Percentiles rank a stretch among this genome's conserved stretches.
These are phyloP conservation scores for Chaetomiaceae sp. DNA, from an alignment of 2,329 filamentous ascomycete genomes.

Conservation along the genomic window DNA sequence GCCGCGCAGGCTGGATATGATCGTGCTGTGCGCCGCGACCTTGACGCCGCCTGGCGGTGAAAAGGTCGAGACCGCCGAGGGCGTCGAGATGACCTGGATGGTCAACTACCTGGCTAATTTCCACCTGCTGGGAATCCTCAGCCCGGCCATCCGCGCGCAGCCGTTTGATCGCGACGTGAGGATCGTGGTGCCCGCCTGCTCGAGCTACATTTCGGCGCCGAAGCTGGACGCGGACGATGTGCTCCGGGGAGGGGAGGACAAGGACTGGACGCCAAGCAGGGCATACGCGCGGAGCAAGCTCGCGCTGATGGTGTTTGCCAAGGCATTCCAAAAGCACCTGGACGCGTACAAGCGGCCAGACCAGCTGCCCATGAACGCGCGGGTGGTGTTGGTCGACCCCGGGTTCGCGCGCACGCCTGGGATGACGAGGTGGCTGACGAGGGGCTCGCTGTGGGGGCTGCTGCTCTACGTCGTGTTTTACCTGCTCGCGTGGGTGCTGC, in stretches of 20 bases:
- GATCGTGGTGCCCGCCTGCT: constrained; percentile 79
- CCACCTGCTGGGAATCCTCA: constrained; percentile 85
- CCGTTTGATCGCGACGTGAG: constrained; percentile 91
- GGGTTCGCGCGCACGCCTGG: constrained; percentile 80
- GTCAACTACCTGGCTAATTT: constrained; percentile 95
- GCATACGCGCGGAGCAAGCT: constrained; percentile 65
- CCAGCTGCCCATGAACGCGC: constrained; percentile 70
- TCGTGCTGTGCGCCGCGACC: constrained; percentile 79
- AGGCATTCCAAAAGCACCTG: constrained; percentile 88
- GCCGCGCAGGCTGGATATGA: constrained; percentile 79
- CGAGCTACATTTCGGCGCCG: constrained; percentile 75
- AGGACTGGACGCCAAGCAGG: constrained; percentile 48
- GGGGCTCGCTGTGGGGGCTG: constrained; percentile 77
- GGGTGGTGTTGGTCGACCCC: constrained; percentile 82
- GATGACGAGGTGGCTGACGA: constrained; percentile 77
- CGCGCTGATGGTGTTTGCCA: constrained; percentile 81
- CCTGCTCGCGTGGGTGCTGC: constrained; percentile 74
- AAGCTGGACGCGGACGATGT: constrained; percentile 51
- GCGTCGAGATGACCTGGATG: constrained; percentile 85
- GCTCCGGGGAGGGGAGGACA: constrained; percentile 31
- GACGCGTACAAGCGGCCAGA: constrained; percentile 80
- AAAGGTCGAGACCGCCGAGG: constrained; percentile 62
- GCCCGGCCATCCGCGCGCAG: constrained; percentile 82
- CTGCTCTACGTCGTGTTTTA: constrained; percentile 71
- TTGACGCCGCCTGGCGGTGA: constrained; percentile 62